These are phyloP conservation scores for Mediolabrus comicus DNA, from an alignment of 108 stramenopile species.

Conservation along the genomic window DNA sequence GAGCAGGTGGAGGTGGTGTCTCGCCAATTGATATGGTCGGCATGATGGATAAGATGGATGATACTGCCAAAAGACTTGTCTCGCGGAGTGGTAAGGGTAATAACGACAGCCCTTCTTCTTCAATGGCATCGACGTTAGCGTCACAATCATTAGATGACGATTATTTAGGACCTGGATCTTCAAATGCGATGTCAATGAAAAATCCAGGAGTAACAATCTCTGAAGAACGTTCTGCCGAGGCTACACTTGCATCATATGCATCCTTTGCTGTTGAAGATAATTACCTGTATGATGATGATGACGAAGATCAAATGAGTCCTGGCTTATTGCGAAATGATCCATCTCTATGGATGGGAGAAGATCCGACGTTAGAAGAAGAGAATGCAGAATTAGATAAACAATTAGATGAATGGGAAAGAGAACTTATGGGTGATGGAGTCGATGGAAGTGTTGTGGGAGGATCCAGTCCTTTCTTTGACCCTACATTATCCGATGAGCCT, in stretches of 20 bases:
- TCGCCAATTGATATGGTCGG: slow-evolving; percentile 23
- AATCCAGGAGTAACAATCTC: slow-evolving; percentile 25
- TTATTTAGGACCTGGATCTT: slow-evolving; percentile 7
- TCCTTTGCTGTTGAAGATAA: slow-evolving; percentile 64
- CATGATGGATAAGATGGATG: slow-evolving; percentile 11
- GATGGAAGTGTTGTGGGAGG: slow-evolving; percentile 47
- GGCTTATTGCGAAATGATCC: slow-evolving; percentile 22
- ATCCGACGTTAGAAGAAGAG: slow-evolving; percentile 42
- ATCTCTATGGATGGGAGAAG: slow-evolving; percentile 36
- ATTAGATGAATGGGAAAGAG: slow-evolving; percentile 52
- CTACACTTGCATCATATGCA: slow-evolving; percentile 60
- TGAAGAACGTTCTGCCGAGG: slow-evolving; percentile 54
- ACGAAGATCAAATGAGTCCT: slow-evolving; percentile 12
- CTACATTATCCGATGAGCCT: slow-evolving; percentile 61
- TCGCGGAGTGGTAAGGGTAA: not conserved
- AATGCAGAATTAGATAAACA: slow-evolving; percentile 44
- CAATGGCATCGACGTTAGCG: slow-evolving; percentile 8
- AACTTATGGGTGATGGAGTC: slow-evolving; percentile 31
- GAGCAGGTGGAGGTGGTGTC: not conserved
- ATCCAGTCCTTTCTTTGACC: slow-evolving; percentile 43
- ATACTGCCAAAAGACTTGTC: not conserved
- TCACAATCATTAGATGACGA: slow-evolving; percentile 6
- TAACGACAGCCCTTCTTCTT: not conserved
- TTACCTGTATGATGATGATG: slow-evolving; percentile 68
- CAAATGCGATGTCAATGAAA: slow-evolving; percentile 21